These are phyloP conservation scores for Xanthoceras sorbifolium DNA, from an alignment of 345 rosid species.

Conservation along the genomic window DNA sequence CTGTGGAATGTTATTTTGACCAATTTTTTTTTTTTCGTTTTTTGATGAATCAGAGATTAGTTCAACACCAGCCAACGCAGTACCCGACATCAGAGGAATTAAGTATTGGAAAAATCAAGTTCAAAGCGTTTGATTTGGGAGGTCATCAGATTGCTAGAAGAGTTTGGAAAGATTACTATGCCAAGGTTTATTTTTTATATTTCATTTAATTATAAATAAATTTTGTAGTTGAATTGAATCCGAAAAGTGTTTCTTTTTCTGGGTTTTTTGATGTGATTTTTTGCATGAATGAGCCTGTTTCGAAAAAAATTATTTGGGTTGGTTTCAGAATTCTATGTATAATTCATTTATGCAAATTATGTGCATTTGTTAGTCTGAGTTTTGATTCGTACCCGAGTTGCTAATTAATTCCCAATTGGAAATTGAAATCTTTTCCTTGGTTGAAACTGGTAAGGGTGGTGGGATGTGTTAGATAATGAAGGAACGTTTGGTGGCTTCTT, in stretches of 20 bases:
- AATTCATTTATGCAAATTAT: no score
- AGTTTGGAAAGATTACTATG: slow-evolving; percentile 87
- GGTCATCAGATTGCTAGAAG: slow-evolving; percentile 89
- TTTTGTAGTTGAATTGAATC: not conserved
- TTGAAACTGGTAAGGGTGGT: not conserved
- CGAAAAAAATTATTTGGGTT: not conserved
- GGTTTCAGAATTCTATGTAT: not conserved
- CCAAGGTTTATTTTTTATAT: slow-evolving; percentile 44
- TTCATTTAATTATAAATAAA: not conserved
- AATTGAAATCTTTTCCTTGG: not conserved
- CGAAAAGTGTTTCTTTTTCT: not conserved
- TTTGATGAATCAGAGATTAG: slow-evolving; percentile 58
- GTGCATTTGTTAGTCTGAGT: no score
- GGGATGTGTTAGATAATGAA: not conserved
- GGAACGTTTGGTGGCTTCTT: not conserved
- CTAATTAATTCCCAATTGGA: not conserved
- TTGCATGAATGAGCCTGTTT: not conserved
- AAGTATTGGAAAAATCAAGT: slow-evolving; percentile 80
- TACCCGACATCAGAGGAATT: slow-evolving; percentile 83
- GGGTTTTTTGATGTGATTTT: not conserved
- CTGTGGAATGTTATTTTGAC: not conserved
- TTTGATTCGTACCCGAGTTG: no score
- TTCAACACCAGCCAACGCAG: slow-evolving; percentile 84
- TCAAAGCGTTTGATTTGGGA: slow-evolving; percentile 86
- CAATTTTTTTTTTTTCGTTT: not conserved